Evolutionary conservation across 2,329 filamentous ascomycete species (phyloP), one percentile per base, ranked within the genome.

Genomic region (Neurospora sp.): DNA sequence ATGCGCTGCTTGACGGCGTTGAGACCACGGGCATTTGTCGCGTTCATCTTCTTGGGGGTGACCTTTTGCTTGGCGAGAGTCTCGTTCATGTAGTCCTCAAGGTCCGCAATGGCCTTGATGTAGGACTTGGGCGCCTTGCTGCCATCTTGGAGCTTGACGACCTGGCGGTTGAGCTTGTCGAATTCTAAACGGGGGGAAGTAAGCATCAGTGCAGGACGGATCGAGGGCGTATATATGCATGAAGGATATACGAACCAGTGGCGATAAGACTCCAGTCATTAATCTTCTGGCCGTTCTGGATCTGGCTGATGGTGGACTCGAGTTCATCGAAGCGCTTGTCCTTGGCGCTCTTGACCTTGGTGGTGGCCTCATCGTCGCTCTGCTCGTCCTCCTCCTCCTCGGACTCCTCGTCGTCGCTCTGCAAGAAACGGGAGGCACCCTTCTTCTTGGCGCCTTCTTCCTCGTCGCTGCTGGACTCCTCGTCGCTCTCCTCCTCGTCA

Each of bases 1-100:
- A 99, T 93, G 83, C 94, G 94, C 82, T 99, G 96, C 84, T 97
- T 97, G 78, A 98, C 92, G 73, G 94, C 93, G 81, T 98, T 99
- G 78, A 99, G 88, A 77, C 94, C 93, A 82, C 93, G 92, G 74
- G 93, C 91, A 79, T 95, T 96, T 78, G 91, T 96, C 72, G 94
- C 93, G 83, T 97, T 99, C 94, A 98, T 97, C 87, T 97, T 98
- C 89, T 97, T 97, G 73, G 91, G 89, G 2, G 92, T 92, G 75
- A 96, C 92, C 86, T 99, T 99, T 80, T 97, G 92, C 87, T 97
- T 97, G 77, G 93, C 89, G 74, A 97, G 88, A 33, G 94, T 90
- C 85, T 99, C 96, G 79, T 94, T 94, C 86, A 97, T 92, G 79
- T 91, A 89, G 77, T 97, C 94, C 83, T 99, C 96, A 74, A 99